Evolutionary conservation across 495 filamentous ascomycete species (phyloP).

Genomic region (Aspergillus saccharolyticus): DNA sequence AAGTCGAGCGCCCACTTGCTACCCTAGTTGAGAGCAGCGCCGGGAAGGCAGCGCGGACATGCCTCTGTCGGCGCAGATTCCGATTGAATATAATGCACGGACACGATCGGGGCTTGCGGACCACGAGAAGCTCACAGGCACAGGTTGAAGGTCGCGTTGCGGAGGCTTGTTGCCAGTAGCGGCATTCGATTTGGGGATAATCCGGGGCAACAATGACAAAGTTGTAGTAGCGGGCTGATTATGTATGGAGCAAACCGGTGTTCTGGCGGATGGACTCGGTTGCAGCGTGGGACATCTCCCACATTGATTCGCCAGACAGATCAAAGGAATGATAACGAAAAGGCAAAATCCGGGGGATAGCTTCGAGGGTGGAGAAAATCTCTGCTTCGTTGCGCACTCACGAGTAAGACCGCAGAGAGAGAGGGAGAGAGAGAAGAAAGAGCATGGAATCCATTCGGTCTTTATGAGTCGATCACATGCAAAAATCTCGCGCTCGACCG

Average conservation of each 20-base stretch:
- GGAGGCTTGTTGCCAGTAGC: neutral
- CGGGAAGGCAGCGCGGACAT: conserved; percentile 26
- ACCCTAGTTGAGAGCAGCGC: conserved; percentile 27
- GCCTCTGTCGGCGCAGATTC: conserved; percentile 21
- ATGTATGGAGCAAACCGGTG: neutral
- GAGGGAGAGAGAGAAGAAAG: neutral
- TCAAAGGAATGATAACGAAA: conserved; percentile 9
- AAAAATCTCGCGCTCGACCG: conserved; percentile 14
- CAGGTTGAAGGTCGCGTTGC: neutral
- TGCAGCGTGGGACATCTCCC: conserved; percentile 8
- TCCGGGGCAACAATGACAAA: neutral
- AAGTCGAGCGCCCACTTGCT: conserved; percentile 12
- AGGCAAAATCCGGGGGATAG: conserved; percentile 21
- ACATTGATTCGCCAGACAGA: conserved; percentile 11
- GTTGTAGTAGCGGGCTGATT: neutral
- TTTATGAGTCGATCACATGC: conserved; percentile 38
- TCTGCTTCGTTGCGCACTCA: conserved; percentile 4
- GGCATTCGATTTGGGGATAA: neutral
- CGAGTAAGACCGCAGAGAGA: no score
- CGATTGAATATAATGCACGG: neutral
- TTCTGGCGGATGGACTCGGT: neutral
- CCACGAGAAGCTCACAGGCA: neutral
- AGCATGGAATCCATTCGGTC: conserved; percentile 15
- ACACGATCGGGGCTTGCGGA: neutral
- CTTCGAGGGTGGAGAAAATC: conserved; percentile 15